These are phyloP conservation scores for Penicillium vulpinum DNA, from an alignment of 2,329 filamentous ascomycete genomes.

Conservation along the genomic window DNA sequence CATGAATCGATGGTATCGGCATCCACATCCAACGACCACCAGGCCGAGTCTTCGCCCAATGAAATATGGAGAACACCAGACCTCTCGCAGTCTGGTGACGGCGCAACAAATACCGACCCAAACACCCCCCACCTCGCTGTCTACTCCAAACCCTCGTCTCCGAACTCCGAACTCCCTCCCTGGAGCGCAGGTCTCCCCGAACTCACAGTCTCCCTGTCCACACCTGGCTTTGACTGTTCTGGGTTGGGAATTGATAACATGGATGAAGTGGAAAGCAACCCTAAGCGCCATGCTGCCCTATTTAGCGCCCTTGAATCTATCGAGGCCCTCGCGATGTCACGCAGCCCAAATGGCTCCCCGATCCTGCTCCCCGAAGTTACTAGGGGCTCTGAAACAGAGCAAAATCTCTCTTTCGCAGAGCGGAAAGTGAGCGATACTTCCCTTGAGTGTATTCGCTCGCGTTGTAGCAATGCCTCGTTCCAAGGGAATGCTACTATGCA, in stretches of 20 bases:
- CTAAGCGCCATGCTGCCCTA: conserved; percentile 40
- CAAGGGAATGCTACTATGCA: conserved; percentile 44
- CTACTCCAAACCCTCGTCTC: conserved; percentile 31
- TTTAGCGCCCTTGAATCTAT: conserved; percentile 35
- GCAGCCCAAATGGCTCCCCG: conserved; percentile 27
- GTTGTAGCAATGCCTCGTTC: conserved; percentile 22
- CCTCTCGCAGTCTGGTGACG: conserved; percentile 24
- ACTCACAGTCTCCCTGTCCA: conserved; percentile 29
- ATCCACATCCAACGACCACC: conserved; percentile 33
- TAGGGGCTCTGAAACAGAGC: conserved; percentile 1
- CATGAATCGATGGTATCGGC: conserved; percentile 40
- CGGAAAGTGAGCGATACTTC: conserved; percentile 8
- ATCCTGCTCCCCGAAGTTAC: conserved; percentile 23
- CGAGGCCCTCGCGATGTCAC: conserved; percentile 28
- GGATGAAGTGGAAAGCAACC: conserved; percentile 36
- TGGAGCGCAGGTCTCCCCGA: conserved; percentile 28
- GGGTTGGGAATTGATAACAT: conserved; percentile 36
- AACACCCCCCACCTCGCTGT: conserved; percentile 40
- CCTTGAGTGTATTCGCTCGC: conserved; percentile 10
- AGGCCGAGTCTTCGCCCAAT: conserved; percentile 19
- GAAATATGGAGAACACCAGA: conserved; percentile 26
- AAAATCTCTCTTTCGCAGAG: not conserved
- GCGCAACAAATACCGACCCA: conserved; percentile 31
- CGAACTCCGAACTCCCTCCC: conserved; percentile 30
- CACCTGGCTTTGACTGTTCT: conserved; percentile 30